phyloP scores from a whole-genome alignment of 202 grass and related monocot genomes.

The Schoenoplectus triqueter region DNA sequence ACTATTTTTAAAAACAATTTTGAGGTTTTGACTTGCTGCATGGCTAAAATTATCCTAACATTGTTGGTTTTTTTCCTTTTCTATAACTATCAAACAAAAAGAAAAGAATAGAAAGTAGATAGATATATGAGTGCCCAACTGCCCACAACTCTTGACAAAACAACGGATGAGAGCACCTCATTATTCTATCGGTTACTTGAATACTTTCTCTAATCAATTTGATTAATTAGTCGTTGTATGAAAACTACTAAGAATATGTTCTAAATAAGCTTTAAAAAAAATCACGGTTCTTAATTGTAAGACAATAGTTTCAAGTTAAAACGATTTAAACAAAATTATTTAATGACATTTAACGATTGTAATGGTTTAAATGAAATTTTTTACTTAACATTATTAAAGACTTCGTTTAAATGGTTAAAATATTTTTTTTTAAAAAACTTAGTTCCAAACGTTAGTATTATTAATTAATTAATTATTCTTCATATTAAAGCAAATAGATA shows the following conservation, averaged over 20 bases:
- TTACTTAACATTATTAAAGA: too few species aligned
- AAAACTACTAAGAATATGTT: background rate
- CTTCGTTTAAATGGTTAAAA: too few species aligned
- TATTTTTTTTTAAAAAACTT: too few species aligned
- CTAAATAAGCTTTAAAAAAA: background rate
- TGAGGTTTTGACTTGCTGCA: background rate
- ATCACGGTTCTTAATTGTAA: too few species aligned
- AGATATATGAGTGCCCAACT: background rate
- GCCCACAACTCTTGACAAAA: slow-evolving; percentile 1
- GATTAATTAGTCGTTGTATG: background rate
- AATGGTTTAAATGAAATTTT: too few species aligned
- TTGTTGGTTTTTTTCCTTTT: slow-evolving; percentile 23
- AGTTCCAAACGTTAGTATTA: too few species aligned
- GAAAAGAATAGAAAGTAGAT: background rate
- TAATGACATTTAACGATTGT: too few species aligned
- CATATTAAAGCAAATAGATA: background rate
- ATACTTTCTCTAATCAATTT: background rate
- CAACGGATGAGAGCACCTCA: slow-evolving; percentile 2
- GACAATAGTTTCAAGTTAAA: too few species aligned
- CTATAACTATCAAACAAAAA: slow-evolving; percentile 10
- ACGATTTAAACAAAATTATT: too few species aligned
- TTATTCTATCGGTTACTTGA: background rate
- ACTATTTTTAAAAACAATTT: background rate
- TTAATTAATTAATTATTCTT: too few species aligned
- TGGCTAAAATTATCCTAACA: slow-evolving; percentile 16